Evolutionary conservation across 139 green algal species (phyloP).

Genomic region (Haematococcus sp.): DNA sequence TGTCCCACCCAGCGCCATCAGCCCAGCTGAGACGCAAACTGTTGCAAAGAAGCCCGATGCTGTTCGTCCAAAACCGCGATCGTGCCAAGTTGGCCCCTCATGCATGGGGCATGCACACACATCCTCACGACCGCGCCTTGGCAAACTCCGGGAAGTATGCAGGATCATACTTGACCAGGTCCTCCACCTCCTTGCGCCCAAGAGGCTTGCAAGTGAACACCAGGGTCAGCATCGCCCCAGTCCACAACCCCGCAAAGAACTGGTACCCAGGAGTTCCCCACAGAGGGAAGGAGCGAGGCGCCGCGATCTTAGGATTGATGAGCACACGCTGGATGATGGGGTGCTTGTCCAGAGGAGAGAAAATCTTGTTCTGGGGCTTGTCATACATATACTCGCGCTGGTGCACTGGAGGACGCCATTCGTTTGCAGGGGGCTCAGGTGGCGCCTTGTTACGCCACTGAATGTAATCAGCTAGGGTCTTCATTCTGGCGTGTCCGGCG

Average conservation of each 20-base stretch:
- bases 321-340: conserved; percentile 46
- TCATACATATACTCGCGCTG: conserved; percentile 30
- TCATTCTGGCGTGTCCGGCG: conserved; percentile 21
- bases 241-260: conserved; percentile 47
- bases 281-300: conserved; percentile 11
- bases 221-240: conserved; percentile 39
- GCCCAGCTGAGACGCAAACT: too few species aligned
- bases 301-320: conserved; percentile 29
- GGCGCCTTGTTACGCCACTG: conserved; percentile 16
- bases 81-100: too few species aligned
- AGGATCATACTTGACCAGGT: conserved; percentile 43
- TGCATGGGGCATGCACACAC: background rate
- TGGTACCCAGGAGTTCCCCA: conserved; percentile 36
- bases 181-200: conserved; percentile 43
- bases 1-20: too few species aligned
- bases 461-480: conserved; percentile 45
- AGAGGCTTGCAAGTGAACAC: conserved; percentile 46
- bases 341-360: conserved; percentile 32
- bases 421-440: conserved; percentile 1
- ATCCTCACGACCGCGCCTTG: conserved; percentile 7
- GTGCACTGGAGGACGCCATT: conserved; percentile 36
- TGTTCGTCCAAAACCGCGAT: too few species aligned
- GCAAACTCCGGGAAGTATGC: conserved; percentile 40
- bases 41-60: too few species aligned
- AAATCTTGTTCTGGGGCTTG: conserved; percentile 36